These are phyloP conservation scores for Pleurostoma richardsiae DNA, from an alignment of 2,329 filamentous ascomycete species.

Conservation along the genomic window DNA sequence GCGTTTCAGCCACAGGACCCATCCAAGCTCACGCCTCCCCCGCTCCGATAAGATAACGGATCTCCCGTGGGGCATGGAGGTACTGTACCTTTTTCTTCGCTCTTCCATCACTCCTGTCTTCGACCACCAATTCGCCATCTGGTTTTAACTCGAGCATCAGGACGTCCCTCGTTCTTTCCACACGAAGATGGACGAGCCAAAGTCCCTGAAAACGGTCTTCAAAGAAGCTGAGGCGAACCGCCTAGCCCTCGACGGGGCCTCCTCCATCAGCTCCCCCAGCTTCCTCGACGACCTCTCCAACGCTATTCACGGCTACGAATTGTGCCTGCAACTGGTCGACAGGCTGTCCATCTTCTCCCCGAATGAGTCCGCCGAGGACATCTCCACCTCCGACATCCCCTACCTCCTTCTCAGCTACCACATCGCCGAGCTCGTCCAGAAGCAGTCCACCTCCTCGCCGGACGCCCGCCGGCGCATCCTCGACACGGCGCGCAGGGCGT, in stretches of 20 bases:
- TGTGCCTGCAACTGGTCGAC: constrained; percentile 65
- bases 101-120: too few species aligned
- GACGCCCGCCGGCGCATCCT: constrained; percentile 59
- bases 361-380: constrained; percentile 85
- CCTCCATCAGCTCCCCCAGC: constrained; percentile 57
- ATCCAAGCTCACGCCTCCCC: too few species aligned
- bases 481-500: constrained; percentile 58
- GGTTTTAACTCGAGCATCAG: too few species aligned
- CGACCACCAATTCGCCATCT: too few species aligned
- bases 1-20: too few species aligned
- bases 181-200: constrained; percentile 31
- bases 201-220: constrained; percentile 45
- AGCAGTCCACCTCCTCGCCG: constrained; percentile 48
- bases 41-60: too few species aligned
- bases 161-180: too few species aligned
- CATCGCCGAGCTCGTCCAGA: constrained; percentile 74
- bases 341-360: constrained; percentile 79
- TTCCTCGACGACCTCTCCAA: constrained; percentile 64
- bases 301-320: constrained; percentile 66
- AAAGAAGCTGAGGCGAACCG: constrained; percentile 46
- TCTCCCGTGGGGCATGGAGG: too few species aligned
- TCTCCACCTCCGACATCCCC: constrained; percentile 78
- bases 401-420: constrained; percentile 76
- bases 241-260: constrained; percentile 56
- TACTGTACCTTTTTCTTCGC: too few species aligned